Evolutionary conservation across 768 basidiomycete genomes (phyloP).

Genomic region (Paxillus involutus): DNA sequence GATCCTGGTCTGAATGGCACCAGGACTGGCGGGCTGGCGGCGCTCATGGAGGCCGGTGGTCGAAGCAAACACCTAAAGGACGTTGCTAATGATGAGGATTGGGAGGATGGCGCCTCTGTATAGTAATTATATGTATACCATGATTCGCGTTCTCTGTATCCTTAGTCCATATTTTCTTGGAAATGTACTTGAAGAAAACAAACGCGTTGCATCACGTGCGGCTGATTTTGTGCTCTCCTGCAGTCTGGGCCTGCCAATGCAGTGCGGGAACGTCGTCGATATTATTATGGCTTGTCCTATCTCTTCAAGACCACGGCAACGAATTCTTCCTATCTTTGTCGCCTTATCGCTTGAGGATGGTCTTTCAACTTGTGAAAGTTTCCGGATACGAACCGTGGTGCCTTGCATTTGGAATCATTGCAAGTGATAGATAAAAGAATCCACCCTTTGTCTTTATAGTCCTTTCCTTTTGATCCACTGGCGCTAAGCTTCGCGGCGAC

Average conservation of each 20-base stretch:
- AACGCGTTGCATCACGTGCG: not conserved
- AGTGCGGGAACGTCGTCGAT: no score
- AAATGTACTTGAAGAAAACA: no score
- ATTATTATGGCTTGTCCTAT: no score
- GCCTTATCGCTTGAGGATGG: not conserved
- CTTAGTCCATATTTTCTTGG: not conserved
- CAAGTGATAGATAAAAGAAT: not conserved
- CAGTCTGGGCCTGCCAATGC: no score
- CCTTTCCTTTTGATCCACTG: not conserved
- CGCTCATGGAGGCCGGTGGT: conserved; percentile 26
- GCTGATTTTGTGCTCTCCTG: not conserved
- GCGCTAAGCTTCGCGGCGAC: not conserved
- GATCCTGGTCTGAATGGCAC: conserved; percentile 14
- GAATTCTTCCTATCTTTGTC: not conserved
- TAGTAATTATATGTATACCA: conserved; percentile 10
- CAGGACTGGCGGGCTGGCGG: conserved; percentile 16
- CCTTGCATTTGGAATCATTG: not conserved
- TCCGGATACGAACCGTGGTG: not conserved
- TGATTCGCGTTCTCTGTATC: not conserved
- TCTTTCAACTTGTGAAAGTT: not conserved
- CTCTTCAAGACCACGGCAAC: not conserved
- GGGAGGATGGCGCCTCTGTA: conserved; percentile 30
- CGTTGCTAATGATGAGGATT: conserved; percentile 24
- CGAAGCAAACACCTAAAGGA: conserved; percentile 15
- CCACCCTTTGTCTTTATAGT: not conserved